Evolutionary conservation across 371 early-diverging fungal species (phyloP), one percentile per base, ranked within the genome.

Genomic region (Mucor indicus): DNA sequence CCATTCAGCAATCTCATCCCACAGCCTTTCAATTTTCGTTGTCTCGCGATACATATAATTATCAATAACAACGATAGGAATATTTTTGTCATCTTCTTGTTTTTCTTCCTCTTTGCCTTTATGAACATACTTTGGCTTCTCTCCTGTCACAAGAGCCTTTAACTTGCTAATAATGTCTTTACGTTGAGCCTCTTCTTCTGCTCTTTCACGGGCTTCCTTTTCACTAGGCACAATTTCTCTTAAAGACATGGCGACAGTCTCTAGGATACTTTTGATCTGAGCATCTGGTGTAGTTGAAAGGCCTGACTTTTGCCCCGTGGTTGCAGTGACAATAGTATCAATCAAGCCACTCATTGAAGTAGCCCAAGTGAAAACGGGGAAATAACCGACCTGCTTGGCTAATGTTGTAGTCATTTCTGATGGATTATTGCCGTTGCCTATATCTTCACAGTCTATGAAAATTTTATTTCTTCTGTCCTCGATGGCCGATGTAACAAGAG

Each of bases 41-140:
- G 81, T 79, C 37, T 89, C 91, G 48, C 83, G 80, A 44, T 77
- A 73, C 84, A 92, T 78, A 60, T 83, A 93, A 23, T 87, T 88
- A 35, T 91, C 90, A 62, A 97, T 86, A 13, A 97, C 77, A 9
- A 97, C 77, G 20, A 97, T 88, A 10, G 98, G 98, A 36, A 87
- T 80, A 29, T 70, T 67, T 43, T 67, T 53, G 17, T 57, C 48
- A n/a, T 55, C 32, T 13, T 48, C 60, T 11, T 37, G 33, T 7
- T 55, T 36, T 3, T 55, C 55, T 0, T 55, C 44, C n/a, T 61
- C 52, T 21, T 56, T 35, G 33, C 57, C 50, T 0, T 21, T 32
- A 11, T 36, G 36, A 22, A 44, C 30, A 13, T 23, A n/a, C 3
- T 53, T 25, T 16, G 15, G 4, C 0, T n/a, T 7, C 10, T 4